phyloP scores from a whole-genome alignment of 2,329 filamentous ascomycete species.

The Rhynchosporium secalis region DNA sequence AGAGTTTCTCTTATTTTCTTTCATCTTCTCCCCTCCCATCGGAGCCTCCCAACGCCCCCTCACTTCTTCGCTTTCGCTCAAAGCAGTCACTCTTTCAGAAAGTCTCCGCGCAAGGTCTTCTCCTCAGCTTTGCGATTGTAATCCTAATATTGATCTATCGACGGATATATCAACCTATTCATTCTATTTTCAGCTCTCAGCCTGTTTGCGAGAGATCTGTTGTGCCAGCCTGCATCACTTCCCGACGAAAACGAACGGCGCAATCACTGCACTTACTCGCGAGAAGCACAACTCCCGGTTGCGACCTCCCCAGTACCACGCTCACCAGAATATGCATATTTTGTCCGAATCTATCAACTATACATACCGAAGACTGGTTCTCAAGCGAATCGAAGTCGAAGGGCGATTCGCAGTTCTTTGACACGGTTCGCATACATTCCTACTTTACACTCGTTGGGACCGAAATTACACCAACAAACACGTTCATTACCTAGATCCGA shows the following conservation, averaged over 20 bases:
- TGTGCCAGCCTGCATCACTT: slow-evolving; percentile 7
- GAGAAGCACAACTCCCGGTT: neutral
- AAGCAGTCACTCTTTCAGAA: slow-evolving; percentile 13
- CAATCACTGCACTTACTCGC: neutral
- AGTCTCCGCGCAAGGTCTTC: neutral
- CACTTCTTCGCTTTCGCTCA: slow-evolving; percentile 2
- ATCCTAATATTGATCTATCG: neutral
- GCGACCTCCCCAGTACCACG: neutral
- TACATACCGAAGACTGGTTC: slow-evolving; percentile 2
- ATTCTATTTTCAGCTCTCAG: slow-evolving; percentile 9
- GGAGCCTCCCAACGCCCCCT: neutral
- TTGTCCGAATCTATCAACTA: slow-evolving; percentile 1
- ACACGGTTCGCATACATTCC: neutral
- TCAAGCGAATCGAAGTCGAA: neutral
- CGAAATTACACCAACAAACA: neutral
- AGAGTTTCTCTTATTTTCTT: neutral
- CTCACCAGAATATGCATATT: slow-evolving; percentile 15
- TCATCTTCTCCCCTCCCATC: neutral
- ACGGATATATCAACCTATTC: neutral
- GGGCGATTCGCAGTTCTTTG: slow-evolving; percentile 11
- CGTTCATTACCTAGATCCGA: neutral
- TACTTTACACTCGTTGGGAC: neutral
- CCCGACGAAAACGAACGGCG: slow-evolving; percentile 6
- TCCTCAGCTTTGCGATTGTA: neutral
- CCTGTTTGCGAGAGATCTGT: slow-evolving; percentile 11